Percentiles rank a stretch among this genome's conserved stretches.
Evolutionary conservation across 2,329 filamentous ascomycete genomes (phyloP).

Genomic region (Westerdykella ornata): DNA sequence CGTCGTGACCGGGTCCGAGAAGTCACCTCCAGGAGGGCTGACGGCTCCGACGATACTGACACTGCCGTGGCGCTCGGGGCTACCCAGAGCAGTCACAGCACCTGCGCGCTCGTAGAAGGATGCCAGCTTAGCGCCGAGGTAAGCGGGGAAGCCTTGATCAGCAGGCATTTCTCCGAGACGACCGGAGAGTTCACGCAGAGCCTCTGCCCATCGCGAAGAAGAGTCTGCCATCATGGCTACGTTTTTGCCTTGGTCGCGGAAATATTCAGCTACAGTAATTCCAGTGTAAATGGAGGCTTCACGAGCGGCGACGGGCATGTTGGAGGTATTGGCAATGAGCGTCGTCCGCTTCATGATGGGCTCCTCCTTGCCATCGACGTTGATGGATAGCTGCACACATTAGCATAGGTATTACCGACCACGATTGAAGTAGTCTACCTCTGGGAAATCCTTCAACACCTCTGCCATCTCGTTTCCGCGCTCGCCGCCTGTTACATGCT

Average conservation of each 20-base stretch:
- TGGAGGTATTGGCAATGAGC: slow-evolving; percentile 97
- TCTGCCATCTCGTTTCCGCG: slow-evolving; percentile 99
- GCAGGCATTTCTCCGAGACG: slow-evolving; percentile 99
- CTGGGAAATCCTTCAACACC: slow-evolving; percentile 99
- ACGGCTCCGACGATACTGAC: slow-evolving; percentile 97
- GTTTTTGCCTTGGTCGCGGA: slow-evolving; percentile 92
- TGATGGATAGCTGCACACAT: slow-evolving; percentile 66
- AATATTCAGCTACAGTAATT: slow-evolving; percentile 93
- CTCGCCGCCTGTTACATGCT: slow-evolving; percentile 54
- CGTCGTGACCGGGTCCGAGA: slow-evolving; percentile 94
- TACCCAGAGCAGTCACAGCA: slow-evolving; percentile 76
- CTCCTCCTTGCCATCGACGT: slow-evolving; percentile 88
- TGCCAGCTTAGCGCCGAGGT: slow-evolving; percentile 90
- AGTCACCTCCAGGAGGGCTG: slow-evolving; percentile 95
- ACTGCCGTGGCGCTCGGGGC: slow-evolving; percentile 80
- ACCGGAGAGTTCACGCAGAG: slow-evolving; percentile 95
- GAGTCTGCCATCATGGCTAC: slow-evolving; percentile 99
- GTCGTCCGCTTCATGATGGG: slow-evolving; percentile 99
- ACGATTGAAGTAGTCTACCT: slow-evolving; percentile 42
- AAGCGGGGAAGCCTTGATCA: slow-evolving; percentile 98
- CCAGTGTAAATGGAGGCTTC: slow-evolving; percentile 98
- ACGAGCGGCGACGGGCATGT: slow-evolving; percentile 98
- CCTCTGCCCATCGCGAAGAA: slow-evolving; percentile 95
- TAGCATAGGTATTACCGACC: not conserved
- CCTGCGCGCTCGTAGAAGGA: slow-evolving; percentile 99